A percentile compares a stretch with the other conserved stretches of the same genome.
Evolutionary conservation across 805 yeast genomes (phyloP).

Genomic region (Alloascoidea africana): DNA sequence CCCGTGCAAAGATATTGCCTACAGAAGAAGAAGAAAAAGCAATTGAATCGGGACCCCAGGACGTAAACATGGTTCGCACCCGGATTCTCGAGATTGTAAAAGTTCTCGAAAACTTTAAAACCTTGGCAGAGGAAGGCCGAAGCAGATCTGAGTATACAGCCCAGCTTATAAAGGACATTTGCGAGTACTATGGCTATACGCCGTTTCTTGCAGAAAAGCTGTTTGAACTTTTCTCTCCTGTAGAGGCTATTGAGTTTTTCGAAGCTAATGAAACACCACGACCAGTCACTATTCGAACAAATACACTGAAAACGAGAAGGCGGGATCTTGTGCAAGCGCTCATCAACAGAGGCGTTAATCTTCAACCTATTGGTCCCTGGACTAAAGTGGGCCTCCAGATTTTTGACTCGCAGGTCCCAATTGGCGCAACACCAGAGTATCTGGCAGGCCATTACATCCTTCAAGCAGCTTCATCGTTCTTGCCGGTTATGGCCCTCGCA

Average conservation of each 20-base stretch:
- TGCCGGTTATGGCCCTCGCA: slow-evolving; percentile 94
- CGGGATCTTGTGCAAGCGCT: slow-evolving; percentile 91
- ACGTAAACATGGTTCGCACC: slow-evolving; percentile 71
- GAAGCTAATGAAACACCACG: slow-evolving; percentile 97
- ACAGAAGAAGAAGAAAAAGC: slow-evolving; percentile 47
- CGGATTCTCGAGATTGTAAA: slow-evolving; percentile 93
- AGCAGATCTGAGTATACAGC: slow-evolving; percentile 73
- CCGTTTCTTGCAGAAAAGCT: slow-evolving; percentile 87
- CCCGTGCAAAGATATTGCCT: slow-evolving; percentile 68
- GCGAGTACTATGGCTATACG: slow-evolving; percentile 88
- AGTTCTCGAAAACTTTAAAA: slow-evolving; percentile 82
- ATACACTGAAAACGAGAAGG: slow-evolving; percentile 86
- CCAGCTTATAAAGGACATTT: slow-evolving; percentile 71
- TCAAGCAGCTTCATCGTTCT: slow-evolving; percentile 96
- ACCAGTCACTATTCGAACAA: slow-evolving; percentile 96
- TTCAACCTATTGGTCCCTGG: slow-evolving; percentile 97
- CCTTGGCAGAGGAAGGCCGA: slow-evolving; percentile 69
- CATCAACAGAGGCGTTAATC: slow-evolving; percentile 91
- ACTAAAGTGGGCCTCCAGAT: slow-evolving; percentile 95
- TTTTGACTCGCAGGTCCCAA: slow-evolving; percentile 97
- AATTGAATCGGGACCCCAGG: slow-evolving; percentile 39
- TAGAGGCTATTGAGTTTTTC: slow-evolving; percentile 95
- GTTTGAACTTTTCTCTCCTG: slow-evolving; percentile 80
- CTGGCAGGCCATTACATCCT: slow-evolving; percentile 94
- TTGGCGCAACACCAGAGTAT: slow-evolving; percentile 99